Percentiles rank a stretch among this genome's conserved stretches.
These are phyloP conservation scores for Acanthamoeba healyi DNA, from an alignment of 208 protist genomes.

Conservation along the genomic window DNA sequence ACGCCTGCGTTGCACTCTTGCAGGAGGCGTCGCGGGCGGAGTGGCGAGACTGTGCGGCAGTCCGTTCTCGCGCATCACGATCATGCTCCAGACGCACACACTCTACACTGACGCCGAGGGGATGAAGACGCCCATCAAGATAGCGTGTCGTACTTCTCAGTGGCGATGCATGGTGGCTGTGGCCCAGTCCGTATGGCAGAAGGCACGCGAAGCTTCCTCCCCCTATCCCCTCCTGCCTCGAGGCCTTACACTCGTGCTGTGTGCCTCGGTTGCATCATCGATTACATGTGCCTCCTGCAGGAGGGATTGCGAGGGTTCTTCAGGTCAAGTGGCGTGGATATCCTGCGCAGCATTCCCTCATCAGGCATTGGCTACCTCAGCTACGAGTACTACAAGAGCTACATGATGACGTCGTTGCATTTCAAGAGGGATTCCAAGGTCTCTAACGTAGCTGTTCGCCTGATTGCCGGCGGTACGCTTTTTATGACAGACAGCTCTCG, in stretches of 20 bases:
- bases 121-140: neutral
- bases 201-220: neutral
- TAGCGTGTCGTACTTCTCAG: neutral
- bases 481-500: too few species aligned
- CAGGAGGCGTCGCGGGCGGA: neutral
- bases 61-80: neutral
- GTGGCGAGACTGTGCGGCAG: neutral
- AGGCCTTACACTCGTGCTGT: neutral
- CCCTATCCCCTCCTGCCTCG: too few species aligned
- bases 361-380: slow-evolving; percentile 1
- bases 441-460: neutral
- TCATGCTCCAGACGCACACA: slow-evolving; percentile 5
- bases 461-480: neutral
- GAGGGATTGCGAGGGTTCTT: neutral
- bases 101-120: slow-evolving; percentile 16
- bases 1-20: too few species aligned
- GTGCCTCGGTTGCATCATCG: too few species aligned
- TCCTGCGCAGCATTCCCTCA: neutral
- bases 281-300: neutral
- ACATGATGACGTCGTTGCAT: neutral
- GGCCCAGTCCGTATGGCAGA: neutral
- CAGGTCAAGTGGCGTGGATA: neutral
- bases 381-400: slow-evolving; percentile 23
- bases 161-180: neutral
- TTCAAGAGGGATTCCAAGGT: neutral